These are phyloP conservation scores for Candida mesenterica DNA, from an alignment of 1,139 yeast species.

Conservation along the genomic window DNA sequence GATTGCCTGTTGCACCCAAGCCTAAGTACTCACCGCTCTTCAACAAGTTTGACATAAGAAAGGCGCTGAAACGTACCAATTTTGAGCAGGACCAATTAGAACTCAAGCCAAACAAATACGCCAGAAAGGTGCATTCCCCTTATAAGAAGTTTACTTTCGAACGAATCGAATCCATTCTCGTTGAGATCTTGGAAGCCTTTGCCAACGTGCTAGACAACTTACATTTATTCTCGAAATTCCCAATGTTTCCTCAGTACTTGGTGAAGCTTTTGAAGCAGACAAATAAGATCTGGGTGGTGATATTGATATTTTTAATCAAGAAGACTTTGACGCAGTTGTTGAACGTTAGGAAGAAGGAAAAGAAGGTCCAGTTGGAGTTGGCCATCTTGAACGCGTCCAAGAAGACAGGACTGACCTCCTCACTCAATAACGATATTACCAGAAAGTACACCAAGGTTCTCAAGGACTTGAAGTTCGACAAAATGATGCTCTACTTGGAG, in stretches of 20 bases:
- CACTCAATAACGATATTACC: slow-evolving; percentile 28
- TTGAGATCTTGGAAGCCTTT: slow-evolving; percentile 34
- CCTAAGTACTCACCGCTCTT: slow-evolving; percentile 20
- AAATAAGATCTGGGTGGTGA: slow-evolving; percentile 46
- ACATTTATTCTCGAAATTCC: slow-evolving; percentile 41
- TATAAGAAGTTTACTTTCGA: slow-evolving; percentile 23
- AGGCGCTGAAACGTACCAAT: slow-evolving; percentile 4
- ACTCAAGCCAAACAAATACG: slow-evolving; percentile 1
- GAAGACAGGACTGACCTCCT: slow-evolving; percentile 15
- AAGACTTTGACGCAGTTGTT: slow-evolving; percentile 45
- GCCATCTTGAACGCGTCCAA: slow-evolving; percentile 27
- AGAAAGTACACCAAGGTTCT: slow-evolving; percentile 41
- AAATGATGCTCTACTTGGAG: slow-evolving; percentile 43
- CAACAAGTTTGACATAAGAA: slow-evolving; percentile 15
- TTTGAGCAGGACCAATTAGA: slow-evolving; percentile 1
- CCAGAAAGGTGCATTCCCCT: slow-evolving; percentile 10
- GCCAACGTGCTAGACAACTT: slow-evolving; percentile 46
- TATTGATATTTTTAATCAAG: slow-evolving; percentile 41
- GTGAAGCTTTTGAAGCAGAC: slow-evolving; percentile 39
- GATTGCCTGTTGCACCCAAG: slow-evolving; percentile 15
- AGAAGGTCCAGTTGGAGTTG: slow-evolving; percentile 39
- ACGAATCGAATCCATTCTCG: slow-evolving; percentile 29
- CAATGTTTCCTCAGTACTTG: slow-evolving; percentile 42
- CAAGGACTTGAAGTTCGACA: slow-evolving; percentile 45
- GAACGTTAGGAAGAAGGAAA: slow-evolving; percentile 40